Evolutionary conservation across 345 rosid species (phyloP), one percentile per base, ranked within the genome.

Genomic region (Ailanthus altissimus): DNA sequence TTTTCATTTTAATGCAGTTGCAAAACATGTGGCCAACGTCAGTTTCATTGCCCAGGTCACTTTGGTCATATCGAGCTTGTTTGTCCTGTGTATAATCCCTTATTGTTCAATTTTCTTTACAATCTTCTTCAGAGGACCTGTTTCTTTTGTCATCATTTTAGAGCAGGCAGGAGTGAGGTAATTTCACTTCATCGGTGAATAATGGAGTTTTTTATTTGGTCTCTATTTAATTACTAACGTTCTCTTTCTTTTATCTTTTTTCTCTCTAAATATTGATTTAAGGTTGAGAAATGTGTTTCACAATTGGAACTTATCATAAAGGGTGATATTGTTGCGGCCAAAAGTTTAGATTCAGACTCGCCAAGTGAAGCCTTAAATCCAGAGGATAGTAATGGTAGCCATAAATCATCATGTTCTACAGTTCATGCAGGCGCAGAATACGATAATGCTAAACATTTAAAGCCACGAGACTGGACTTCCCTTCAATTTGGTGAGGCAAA

Each of bases 51-150:
- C 75, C 94, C 97, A 4, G 99, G 99, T 60, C 99, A 96, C 78
- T 96, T 95, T 77, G 99, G 99, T 57, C 97, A 90, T 78, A 86
- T 93, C 8, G 92, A 91, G 67, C 94, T 96, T 54, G 84, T 93
- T 75, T 85, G 70, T 63, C 91, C 97, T 7, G 87, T 86, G 47
- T 93, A 91, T 72, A 91, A 92, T 84, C 95, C 98, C 2, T 77
- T 94, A 83, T 90, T 94, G 43, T 93, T 94, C 85, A 76, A 76
- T 84, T 67, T 84, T 49, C 90, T 94, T 38, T 78, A 80, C 79
- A 89, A 66, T 69, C 72, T 94, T 81, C 77, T 94, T 46, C 89
- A 89, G 65, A 85, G 82, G 77, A 87, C 88, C 21, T 94, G 98
- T 72, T 89, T 93, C 80, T 83, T 62, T 75, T 94, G 98, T 83